Percentiles rank a stretch among this genome's conserved stretches.
These are phyloP conservation scores for Xanthoconium stramineum DNA, from an alignment of 768 basidiomycete genomes.

Conservation along the genomic window DNA sequence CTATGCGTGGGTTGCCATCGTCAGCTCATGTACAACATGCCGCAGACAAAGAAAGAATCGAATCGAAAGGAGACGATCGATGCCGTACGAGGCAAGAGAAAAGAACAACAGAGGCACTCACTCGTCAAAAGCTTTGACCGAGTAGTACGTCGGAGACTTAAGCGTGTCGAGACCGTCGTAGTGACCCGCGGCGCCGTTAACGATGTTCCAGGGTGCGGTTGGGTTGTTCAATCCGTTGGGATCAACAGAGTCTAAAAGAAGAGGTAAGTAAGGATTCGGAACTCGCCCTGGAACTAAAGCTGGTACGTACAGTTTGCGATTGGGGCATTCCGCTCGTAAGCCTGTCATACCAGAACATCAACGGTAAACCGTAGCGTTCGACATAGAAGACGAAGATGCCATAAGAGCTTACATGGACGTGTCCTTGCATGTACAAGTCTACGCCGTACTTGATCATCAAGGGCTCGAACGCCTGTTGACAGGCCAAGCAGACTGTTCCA, in stretches of 20 bases:
- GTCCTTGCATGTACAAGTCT: slow-evolving; percentile 29
- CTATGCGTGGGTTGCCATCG: neutral
- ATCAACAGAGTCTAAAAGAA: slow-evolving; percentile 12
- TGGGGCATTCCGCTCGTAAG: slow-evolving; percentile 27
- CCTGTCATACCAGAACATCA: neutral
- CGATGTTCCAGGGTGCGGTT: slow-evolving; percentile 25
- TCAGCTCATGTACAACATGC: neutral
- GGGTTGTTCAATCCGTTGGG: slow-evolving; percentile 26
- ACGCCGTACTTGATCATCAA: slow-evolving; percentile 32
- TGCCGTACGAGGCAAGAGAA: neutral
- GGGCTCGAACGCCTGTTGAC: slow-evolving; percentile 28
- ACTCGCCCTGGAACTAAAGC: too few relatives aligned
- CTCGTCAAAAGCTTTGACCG: slow-evolving; percentile 9
- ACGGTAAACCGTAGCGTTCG: neutral
- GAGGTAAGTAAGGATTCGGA: too few relatives aligned
- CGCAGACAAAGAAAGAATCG: neutral
- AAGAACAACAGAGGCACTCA: slow-evolving; percentile 1
- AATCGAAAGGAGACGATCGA: neutral
- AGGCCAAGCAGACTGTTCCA: slow-evolving; percentile 9
- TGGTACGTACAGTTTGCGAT: slow-evolving; percentile 23
- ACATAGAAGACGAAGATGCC: neutral
- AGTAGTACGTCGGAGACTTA: neutral
- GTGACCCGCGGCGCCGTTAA: slow-evolving; percentile 28
- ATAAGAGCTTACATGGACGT: slow-evolving; percentile 18
- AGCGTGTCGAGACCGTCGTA: slow-evolving; percentile 27